Conservation (phyloP, 805 yeast genomes). For the Candida sphagnicola region DNA sequence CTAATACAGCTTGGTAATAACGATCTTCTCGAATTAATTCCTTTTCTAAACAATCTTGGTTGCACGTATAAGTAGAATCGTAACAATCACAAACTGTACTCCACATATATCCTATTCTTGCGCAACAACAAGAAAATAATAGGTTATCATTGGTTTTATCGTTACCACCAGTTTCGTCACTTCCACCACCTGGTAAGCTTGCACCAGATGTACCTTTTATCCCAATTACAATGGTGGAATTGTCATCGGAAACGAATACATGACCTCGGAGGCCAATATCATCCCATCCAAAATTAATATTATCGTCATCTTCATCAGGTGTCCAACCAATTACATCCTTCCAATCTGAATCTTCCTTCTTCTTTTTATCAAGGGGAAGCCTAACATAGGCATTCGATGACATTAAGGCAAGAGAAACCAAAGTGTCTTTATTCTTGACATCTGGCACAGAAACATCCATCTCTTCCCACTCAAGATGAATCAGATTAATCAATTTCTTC, state of each 20-base stretch:
- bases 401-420: constrained; percentile 75
- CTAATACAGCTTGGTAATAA: constrained; percentile 76
- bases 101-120: constrained; percentile 88
- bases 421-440: constrained; percentile 66
- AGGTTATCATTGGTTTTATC: constrained; percentile 88
- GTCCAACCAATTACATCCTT: constrained; percentile 58
- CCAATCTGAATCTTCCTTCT: constrained; percentile 71
- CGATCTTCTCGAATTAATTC: constrained; percentile 72
- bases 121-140: constrained; percentile 94
- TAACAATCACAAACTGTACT: constrained; percentile 94
- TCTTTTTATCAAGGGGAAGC: constrained; percentile 53
- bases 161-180: constrained; percentile 66
- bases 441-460: constrained; percentile 62
- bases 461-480: constrained; percentile 63
- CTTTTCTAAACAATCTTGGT: constrained; percentile 78
- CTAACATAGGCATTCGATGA: constrained; percentile 89
- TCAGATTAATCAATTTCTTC: constrained; percentile 29
- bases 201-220: constrained; percentile 93
- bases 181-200: constrained; percentile 45
- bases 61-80: constrained; percentile 77
- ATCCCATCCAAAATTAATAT: constrained; percentile 81
- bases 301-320: constrained; percentile 52
- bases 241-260: constrained; percentile 62
- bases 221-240: constrained; percentile 66
- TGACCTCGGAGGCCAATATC: constrained; percentile 87